phyloP scores from a whole-genome alignment of 257 asterid species.

The Cinchona pubescens region DNA sequence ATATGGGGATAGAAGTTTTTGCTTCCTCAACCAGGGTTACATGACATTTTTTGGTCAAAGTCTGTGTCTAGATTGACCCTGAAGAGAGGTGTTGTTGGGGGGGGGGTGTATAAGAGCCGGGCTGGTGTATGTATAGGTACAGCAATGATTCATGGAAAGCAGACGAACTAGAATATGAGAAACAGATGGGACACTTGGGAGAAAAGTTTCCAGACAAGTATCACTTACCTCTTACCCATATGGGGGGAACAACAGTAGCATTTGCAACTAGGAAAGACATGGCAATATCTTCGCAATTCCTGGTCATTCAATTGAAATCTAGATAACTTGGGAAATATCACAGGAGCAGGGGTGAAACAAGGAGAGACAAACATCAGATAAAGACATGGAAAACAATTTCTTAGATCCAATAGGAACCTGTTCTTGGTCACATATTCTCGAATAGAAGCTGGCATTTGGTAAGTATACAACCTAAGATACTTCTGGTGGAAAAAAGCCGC shows the following conservation, averaged over 20 bases:
- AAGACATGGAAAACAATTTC: background rate
- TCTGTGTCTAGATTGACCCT: too few relatives aligned
- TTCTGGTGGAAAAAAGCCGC: conserved; percentile 79
- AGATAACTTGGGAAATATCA: conserved; percentile 6
- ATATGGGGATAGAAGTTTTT: background rate
- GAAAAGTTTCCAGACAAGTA: conserved; percentile 6
- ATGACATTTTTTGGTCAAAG: background rate
- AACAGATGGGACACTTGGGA: background rate
- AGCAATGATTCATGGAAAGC: background rate
- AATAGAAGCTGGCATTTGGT: conserved; percentile 76
- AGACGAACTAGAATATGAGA: background rate
- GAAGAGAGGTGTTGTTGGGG: background rate
- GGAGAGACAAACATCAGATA: background rate
- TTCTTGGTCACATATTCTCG: conserved; percentile 57
- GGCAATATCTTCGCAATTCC: conserved; percentile 93
- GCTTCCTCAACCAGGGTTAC: background rate
- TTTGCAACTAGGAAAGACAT: conserved; percentile 89
- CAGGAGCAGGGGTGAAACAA: background rate
- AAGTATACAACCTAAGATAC: conserved; percentile 65
- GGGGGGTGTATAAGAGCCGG: background rate
- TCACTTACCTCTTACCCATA: conserved; percentile 79
- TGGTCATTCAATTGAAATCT: conserved; percentile 25
- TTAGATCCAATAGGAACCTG: conserved; percentile 39
- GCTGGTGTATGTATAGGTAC: background rate
- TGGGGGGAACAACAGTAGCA: conserved; percentile 78